Conservation (phyloP, 768 basidiomycete genomes). For the Kondoa subrosea region DNA sequence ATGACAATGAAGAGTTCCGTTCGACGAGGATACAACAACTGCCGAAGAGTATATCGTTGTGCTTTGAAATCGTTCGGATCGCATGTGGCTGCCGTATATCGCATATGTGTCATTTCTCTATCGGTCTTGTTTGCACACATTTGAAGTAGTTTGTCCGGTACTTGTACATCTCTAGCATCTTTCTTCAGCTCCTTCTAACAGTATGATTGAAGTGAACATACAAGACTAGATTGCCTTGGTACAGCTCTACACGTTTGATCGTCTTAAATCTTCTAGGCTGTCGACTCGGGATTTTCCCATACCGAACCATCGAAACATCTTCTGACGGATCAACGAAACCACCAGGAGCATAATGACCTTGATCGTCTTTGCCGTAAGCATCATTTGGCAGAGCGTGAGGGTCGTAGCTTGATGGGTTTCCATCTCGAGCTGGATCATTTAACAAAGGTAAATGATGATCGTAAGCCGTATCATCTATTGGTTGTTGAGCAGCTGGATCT, state of each 20-base stretch:
- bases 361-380: neutral
- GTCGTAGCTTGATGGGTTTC: neutral
- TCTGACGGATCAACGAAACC: conserved; percentile 20
- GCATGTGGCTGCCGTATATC: conserved; percentile 87
- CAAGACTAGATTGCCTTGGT: conserved; percentile 85
- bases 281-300: conserved; percentile 77
- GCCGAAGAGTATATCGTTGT: conserved; percentile 67
- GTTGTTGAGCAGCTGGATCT: neutral
- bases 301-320: conserved; percentile 36
- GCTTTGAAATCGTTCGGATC: conserved; percentile 84
- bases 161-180: no score
- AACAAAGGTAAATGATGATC: neutral
- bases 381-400: neutral
- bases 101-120: conserved; percentile 87
- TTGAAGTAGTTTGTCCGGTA: conserved; percentile 77
- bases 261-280: conserved; percentile 83
- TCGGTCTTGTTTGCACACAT: conserved; percentile 61
- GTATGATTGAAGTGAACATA: conserved; percentile 67
- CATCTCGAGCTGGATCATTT: neutral
- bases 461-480: neutral
- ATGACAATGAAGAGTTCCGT: conserved; percentile 94
- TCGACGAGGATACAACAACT: conserved; percentile 69
- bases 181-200: no score
- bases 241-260: conserved; percentile 59
- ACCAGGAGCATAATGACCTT: conserved; percentile 11